Percentiles rank a stretch among this genome's conserved stretches.
Conservation (phyloP, 1,284 basidiomycete species). For the Tetrapyrgos nigripes region DNA sequence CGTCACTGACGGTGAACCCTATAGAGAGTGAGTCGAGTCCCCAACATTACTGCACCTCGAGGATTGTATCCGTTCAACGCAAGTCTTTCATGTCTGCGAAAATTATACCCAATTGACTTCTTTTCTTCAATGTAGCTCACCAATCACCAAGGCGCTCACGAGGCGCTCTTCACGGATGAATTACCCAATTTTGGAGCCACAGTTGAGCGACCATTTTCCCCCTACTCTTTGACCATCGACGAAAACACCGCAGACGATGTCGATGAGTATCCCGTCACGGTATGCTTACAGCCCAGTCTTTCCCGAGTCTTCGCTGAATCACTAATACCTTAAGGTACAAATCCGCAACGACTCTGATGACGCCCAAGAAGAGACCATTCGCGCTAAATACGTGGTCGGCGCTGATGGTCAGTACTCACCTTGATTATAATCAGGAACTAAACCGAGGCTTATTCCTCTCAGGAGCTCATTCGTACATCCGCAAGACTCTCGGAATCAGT, state of each 20-base stretch:
- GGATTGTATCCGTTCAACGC: not conserved
- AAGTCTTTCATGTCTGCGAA: not conserved
- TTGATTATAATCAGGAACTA: no score
- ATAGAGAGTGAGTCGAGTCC: not conserved
- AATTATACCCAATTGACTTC: not conserved
- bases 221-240: not conserved
- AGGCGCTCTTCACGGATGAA: not conserved
- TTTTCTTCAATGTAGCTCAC: slow-evolving; percentile 3
- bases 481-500: not conserved
- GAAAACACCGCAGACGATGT: not conserved
- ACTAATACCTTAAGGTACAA: not conserved
- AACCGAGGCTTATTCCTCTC: not conserved
- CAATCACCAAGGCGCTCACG: not conserved
- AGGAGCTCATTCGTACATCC: slow-evolving; percentile 2
- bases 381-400: slow-evolving; percentile 4
- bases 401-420: no score
- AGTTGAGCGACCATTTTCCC: not conserved
- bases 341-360: not conserved
- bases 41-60: not conserved
- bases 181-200: not conserved
- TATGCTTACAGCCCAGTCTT: not conserved
- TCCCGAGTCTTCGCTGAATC: no score
- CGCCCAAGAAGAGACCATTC: not conserved
- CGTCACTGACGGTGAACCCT: not conserved
- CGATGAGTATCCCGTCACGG: slow-evolving; percentile 2